Evolutionary conservation across 495 filamentous ascomycete genomes (phyloP).

Genomic region (Aspergillus campestris): DNA sequence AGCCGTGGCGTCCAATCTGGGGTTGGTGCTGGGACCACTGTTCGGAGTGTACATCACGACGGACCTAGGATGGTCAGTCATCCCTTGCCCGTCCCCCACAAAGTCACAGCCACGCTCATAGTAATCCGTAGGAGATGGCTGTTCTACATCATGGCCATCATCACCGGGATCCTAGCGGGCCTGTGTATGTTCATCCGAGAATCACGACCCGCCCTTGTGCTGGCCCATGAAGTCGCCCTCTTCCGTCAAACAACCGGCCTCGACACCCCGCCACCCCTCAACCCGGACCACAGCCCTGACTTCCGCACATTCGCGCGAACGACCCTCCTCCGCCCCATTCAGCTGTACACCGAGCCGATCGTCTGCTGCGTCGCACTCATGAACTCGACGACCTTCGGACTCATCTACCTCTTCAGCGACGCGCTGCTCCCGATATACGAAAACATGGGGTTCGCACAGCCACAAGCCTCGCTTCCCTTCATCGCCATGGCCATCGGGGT

Average conservation of each 20-base stretch:
- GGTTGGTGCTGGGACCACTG: conserved; percentile 32
- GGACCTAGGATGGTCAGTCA: conserved; percentile 20
- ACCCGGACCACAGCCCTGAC: conserved; percentile 31
- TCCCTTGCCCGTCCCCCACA: neutral
- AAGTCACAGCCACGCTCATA: neutral
- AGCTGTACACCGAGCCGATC: conserved; percentile 40
- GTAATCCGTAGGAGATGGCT: conserved; percentile 30
- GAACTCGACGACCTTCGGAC: conserved; percentile 32
- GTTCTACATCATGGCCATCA: conserved; percentile 29
- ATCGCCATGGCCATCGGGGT: conserved; percentile 38
- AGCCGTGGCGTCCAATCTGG: conserved; percentile 29
- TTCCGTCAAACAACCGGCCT: conserved; percentile 12
- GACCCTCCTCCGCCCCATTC: conserved; percentile 28
- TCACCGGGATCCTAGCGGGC: conserved; percentile 14
- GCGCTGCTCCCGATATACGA: conserved; percentile 37
- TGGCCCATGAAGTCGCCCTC: conserved; percentile 17
- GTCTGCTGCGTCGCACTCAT: conserved; percentile 33
- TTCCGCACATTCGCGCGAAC: conserved; percentile 26
- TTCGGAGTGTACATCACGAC: conserved; percentile 29
- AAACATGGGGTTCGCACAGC: conserved; percentile 28
- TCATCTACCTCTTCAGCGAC: conserved; percentile 47
- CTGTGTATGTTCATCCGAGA: conserved; percentile 28
- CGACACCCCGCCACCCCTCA: conserved; percentile 15
- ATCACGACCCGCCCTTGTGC: conserved; percentile 30
- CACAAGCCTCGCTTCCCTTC: conserved; percentile 35